Conservation (phyloP, 345 rosid species). For the Melastoma malabathricum region DNA sequence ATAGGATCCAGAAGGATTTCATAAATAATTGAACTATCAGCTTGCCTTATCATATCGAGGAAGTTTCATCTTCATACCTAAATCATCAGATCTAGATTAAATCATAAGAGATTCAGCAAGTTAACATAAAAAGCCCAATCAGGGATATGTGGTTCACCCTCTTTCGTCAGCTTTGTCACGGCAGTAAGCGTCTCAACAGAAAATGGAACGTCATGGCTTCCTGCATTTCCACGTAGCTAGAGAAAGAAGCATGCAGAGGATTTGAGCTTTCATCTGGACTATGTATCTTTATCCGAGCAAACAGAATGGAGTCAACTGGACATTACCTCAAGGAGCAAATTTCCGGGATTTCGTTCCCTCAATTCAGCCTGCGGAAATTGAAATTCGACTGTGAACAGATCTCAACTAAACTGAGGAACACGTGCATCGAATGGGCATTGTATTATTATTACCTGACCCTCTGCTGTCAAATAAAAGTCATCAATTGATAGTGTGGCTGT, state of each 20-base stretch:
- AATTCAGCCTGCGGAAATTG: conserved; percentile 46
- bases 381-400: conserved; percentile 9
- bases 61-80: conserved; percentile 82
- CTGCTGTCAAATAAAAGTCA: conserved; percentile 85
- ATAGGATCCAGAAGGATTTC: background rate
- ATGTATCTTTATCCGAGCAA: background rate
- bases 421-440: background rate
- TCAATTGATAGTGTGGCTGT: conserved; percentile 81
- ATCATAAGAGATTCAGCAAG: conserved; percentile 3
- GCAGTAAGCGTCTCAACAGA: conserved; percentile 57
- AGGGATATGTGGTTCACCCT: conserved; percentile 37
- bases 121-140: conserved; percentile 1
- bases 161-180: conserved; percentile 45
- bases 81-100: conserved; percentile 14
- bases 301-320: background rate
- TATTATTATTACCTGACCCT: conserved; percentile 51
- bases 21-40: conserved; percentile 1
- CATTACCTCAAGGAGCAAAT: conserved; percentile 68
- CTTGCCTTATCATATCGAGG: conserved; percentile 90
- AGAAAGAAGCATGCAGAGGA: conserved; percentile 1
- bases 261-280: too few species aligned
- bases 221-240: conserved; percentile 90
- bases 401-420: conserved; percentile 4
- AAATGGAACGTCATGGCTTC: conserved; percentile 90
- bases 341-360: conserved; percentile 63